Evolutionary conservation across 306 rosid genomes (phyloP).

Genomic region (Malus sylvestris): DNA sequence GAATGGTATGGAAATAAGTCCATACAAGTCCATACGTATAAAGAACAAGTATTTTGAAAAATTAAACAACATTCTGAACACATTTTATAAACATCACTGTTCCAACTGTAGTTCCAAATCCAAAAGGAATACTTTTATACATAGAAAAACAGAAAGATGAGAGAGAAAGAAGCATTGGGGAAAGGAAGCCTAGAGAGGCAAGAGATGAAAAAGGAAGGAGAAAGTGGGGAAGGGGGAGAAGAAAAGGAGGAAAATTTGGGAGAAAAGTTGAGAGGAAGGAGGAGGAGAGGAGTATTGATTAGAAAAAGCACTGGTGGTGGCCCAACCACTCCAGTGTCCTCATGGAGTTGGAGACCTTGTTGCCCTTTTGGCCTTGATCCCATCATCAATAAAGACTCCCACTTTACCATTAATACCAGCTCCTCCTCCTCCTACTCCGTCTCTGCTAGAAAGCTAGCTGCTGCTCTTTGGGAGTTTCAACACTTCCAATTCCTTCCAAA

Average conservation of each 20-base stretch:
- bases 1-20: not conserved
- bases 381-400: constrained; percentile 22
- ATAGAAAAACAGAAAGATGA: constrained; percentile 1
- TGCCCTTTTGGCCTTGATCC: constrained; percentile 18
- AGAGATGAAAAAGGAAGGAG: constrained; percentile 30
- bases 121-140: not conserved
- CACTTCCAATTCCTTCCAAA: constrained; percentile 36
- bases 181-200: constrained; percentile 7
- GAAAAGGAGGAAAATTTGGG: constrained; percentile 76
- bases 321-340: constrained; percentile 62
- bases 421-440: not conserved
- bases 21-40: not conserved
- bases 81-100: not conserved
- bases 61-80: not conserved
- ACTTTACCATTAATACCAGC: not conserved
- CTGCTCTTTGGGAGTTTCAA: constrained; percentile 79
- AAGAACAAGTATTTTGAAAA: not conserved
- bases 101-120: not conserved
- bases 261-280: constrained; percentile 58
- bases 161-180: constrained; percentile 1
- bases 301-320: constrained; percentile 50
- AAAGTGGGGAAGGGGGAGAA: constrained; percentile 43
- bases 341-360: constrained; percentile 33
- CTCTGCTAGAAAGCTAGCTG: constrained; percentile 72
- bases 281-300: constrained; percentile 27